Conservation (phyloP, 768 basidiomycete species). For the Trametes meyenii region DNA sequence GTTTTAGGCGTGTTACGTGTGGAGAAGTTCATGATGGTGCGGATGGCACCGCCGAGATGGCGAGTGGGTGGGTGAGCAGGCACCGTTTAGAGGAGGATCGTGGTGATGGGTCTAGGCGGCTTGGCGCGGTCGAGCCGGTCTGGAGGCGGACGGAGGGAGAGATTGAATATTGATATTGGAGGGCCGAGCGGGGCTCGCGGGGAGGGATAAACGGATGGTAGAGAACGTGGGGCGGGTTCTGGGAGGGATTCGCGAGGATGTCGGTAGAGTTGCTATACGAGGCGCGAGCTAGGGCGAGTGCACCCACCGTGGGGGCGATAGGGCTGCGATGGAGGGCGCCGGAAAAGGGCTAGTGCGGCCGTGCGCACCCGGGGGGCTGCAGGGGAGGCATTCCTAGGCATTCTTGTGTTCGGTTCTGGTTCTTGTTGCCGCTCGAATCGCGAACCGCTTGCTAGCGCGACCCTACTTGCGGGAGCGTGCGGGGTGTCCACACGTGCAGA, state of each 20-base stretch:
- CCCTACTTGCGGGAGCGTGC: background rate
- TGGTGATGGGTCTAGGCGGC: background rate
- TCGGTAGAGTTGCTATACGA: slow-evolving; percentile 1
- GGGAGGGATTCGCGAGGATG: background rate
- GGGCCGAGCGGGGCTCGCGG: background rate
- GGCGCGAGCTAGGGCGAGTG: background rate
- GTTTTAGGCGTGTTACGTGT: slow-evolving; percentile 12
- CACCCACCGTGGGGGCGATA: background rate
- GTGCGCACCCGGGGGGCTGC: background rate
- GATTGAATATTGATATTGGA: background rate
- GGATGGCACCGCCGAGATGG: slow-evolving; percentile 6
- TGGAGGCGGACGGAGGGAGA: background rate
- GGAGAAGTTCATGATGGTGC: background rate
- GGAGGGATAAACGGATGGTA: background rate
- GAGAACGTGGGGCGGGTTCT: background rate
- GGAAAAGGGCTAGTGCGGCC: background rate
- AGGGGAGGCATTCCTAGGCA: background rate
- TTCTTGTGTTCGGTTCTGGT: too few species aligned
- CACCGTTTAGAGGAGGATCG: background rate
- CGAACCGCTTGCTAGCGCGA: slow-evolving; percentile 4
- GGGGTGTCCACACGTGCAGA: background rate
- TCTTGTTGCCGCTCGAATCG: slow-evolving; percentile 1
- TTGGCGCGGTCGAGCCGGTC: background rate
- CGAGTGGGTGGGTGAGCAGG: background rate
- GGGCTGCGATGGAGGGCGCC: background rate